Conservation (phyloP, 495 filamentous ascomycete genomes). For the Staphylotrichum tortipilum region DNA sequence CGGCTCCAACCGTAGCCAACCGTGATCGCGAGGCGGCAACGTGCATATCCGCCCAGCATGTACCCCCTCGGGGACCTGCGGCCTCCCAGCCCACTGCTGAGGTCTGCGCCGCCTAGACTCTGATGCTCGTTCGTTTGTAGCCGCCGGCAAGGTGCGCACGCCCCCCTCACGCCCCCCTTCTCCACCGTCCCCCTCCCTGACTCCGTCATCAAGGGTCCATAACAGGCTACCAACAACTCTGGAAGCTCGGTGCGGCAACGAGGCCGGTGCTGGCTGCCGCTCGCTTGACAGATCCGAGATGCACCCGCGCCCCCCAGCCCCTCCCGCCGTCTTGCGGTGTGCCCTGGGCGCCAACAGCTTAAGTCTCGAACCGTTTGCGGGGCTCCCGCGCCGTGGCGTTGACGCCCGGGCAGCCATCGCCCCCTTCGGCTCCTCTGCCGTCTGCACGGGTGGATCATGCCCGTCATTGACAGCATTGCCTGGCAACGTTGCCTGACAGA, state of each 20-base stretch:
- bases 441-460: not conserved
- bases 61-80: constrained; percentile 11
- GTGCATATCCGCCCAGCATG: constrained; percentile 24
- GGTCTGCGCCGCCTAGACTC: constrained; percentile 3
- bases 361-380: constrained; percentile 12
- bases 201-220: too few species aligned
- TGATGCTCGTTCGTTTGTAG: constrained; percentile 10
- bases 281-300: constrained; percentile 19
- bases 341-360: too few species aligned
- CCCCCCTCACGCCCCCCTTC: too few species aligned
- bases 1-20: constrained; percentile 23
- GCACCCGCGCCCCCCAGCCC: constrained; percentile 1
- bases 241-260: too few species aligned
- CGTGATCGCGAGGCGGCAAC: constrained; percentile 22
- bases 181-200: too few species aligned
- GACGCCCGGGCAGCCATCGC: not conserved
- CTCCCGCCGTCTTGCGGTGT: not conserved
- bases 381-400: not conserved
- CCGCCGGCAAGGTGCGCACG: too few species aligned
- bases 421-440: not conserved
- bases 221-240: too few species aligned
- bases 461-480: too few species aligned
- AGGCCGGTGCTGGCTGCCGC: not conserved
- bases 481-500: too few species aligned
- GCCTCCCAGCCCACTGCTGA: not conserved